Conservation (phyloP, 192 early-diverging fungal species). For the Ambispora gerdemannii region DNA sequence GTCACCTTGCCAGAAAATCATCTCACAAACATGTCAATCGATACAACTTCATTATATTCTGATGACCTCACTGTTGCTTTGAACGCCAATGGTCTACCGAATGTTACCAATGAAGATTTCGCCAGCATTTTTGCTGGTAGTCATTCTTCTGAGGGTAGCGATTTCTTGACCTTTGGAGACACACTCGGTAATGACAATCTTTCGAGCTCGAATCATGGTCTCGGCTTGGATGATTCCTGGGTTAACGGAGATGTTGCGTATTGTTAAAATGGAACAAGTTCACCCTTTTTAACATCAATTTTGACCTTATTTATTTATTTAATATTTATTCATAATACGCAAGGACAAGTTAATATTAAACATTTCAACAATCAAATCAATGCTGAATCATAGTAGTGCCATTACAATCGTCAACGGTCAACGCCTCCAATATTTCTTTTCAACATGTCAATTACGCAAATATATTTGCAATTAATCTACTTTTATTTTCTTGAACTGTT, state of each 20-base stretch:
- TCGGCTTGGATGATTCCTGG: conserved; percentile 8
- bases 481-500: neutral
- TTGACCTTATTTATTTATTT: neutral
- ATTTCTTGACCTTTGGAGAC: conserved; percentile 23
- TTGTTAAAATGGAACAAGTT: neutral
- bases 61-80: conserved; percentile 3
- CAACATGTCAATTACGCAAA: too few relatives aligned
- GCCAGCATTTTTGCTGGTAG: conserved; percentile 14
- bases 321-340: too few relatives aligned
- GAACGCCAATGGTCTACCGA: conserved; percentile 9
- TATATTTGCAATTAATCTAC: too few relatives aligned
- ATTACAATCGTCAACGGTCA: too few relatives aligned
- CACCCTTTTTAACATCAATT: neutral
- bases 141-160: conserved; percentile 17
- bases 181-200: neutral
- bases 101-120: conserved; percentile 10
- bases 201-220: neutral
- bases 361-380: neutral
- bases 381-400: too few relatives aligned
- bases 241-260: conserved; percentile 22
- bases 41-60: neutral
- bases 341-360: neutral
- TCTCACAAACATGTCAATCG: conserved; percentile 7
- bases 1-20: conserved; percentile 14
- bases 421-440: too few relatives aligned